A percentile compares a stretch with the other conserved stretches of the same genome.
These are phyloP conservation scores for Ophiostoma perfectum DNA, from an alignment of 2,329 filamentous ascomycete species.

Conservation along the genomic window DNA sequence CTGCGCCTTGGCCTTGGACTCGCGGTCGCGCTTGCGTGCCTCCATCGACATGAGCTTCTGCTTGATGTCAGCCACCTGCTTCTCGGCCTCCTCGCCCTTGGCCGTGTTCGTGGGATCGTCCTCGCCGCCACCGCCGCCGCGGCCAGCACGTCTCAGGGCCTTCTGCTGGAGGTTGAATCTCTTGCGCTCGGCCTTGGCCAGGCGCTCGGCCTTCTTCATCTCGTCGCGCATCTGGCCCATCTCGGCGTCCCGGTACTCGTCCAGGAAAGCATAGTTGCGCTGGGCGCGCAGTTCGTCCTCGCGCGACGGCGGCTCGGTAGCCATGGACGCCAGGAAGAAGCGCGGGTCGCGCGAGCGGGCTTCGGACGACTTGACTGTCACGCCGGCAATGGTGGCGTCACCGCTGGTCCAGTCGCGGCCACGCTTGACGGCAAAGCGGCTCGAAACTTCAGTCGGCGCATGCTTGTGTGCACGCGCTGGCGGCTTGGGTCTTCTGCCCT, in stretches of 20 bases:
- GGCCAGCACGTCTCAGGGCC: conserved; percentile 30
- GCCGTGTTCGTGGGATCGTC: conserved; percentile 13
- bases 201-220: conserved; percentile 56
- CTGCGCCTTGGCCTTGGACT: conserved; percentile 63
- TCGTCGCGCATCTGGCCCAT: conserved; percentile 66
- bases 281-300: conserved; percentile 54
- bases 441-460: conserved; percentile 76
- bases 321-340: conserved; percentile 65
- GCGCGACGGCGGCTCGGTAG: conserved; percentile 32
- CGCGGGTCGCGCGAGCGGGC: conserved; percentile 68
- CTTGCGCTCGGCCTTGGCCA: conserved; percentile 23
- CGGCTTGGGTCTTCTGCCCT: conserved; percentile 3
- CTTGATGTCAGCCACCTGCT: conserved; percentile 64
- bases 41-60: conserved; percentile 71
- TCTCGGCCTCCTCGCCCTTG: conserved; percentile 19
- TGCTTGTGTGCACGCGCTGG: conserved; percentile 63
- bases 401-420: conserved; percentile 51
- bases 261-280: conserved; percentile 79
- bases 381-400: conserved; percentile 25
- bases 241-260: conserved; percentile 80
- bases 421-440: conserved; percentile 77
- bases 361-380: conserved; percentile 48
- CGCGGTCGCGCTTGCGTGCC: conserved; percentile 65
- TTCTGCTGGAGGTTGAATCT: conserved; percentile 13
- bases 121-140: conserved; percentile 1